phyloP scores from a whole-genome alignment of 2,329 filamentous ascomycete species.

The Arthrobotrys iridis region DNA sequence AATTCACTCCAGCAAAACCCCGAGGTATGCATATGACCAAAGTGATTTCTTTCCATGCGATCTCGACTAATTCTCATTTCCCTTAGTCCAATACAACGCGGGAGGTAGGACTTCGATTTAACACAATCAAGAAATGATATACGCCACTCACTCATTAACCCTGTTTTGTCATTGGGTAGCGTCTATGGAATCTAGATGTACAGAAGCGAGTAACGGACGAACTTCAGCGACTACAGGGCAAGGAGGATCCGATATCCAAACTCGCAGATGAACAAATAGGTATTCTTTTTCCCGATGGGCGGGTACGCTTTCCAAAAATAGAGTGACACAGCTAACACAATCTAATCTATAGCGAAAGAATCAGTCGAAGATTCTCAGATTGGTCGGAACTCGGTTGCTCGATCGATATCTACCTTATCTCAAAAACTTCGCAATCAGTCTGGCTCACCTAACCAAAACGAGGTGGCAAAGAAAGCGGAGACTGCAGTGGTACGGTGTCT shows the following conservation, averaged over 20 bases:
- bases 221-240: conserved; percentile 31
- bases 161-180: background rate
- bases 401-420: conserved; percentile 34
- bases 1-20: conserved; percentile 48
- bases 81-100: conserved; percentile 40
- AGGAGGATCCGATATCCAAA: conserved; percentile 22
- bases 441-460: conserved; percentile 70
- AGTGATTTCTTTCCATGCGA: no score
- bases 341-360: conserved; percentile 14
- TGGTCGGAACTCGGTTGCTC: conserved; percentile 24
- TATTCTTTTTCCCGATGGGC: background rate
- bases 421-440: conserved; percentile 35
- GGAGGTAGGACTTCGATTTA: conserved; percentile 1
- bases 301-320: no score
- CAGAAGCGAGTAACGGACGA: conserved; percentile 45
- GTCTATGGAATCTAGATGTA: conserved; percentile 3
- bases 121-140: background rate
- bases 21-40: conserved; percentile 10
- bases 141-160: background rate
- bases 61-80: background rate
- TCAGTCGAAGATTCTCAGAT: conserved; percentile 1
- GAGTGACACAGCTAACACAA: background rate
- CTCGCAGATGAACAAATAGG: conserved; percentile 20
- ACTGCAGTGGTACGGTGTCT: conserved; percentile 81
- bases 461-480: conserved; percentile 77